These are phyloP conservation scores for Puya raimondii DNA, from an alignment of 176 grass and related monocot species.

Conservation along the genomic window DNA sequence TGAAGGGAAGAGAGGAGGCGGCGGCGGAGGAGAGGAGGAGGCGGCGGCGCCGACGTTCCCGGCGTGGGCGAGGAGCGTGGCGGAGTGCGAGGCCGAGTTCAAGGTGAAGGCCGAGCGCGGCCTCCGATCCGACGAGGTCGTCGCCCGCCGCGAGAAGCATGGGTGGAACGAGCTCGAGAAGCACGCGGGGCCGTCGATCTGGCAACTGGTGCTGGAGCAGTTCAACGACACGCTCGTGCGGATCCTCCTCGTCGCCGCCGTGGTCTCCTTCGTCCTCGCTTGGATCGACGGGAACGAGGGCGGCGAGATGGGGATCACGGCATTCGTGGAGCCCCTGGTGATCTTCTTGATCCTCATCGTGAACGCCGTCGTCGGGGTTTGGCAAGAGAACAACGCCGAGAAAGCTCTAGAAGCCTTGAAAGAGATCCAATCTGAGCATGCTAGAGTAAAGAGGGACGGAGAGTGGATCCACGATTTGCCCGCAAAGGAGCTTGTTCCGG, in stretches of 20 bases:
- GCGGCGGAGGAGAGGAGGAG: background rate
- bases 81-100: slow-evolving; percentile 48
- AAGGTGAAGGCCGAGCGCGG: slow-evolving; percentile 13
- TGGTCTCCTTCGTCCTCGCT: slow-evolving; percentile 81
- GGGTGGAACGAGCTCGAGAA: slow-evolving; percentile 72
- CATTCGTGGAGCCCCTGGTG: slow-evolving; percentile 90
- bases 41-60: slow-evolving; percentile 27
- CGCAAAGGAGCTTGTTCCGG: slow-evolving; percentile 55
- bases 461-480: slow-evolving; percentile 42
- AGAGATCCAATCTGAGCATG: slow-evolving; percentile 85
- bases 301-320: slow-evolving; percentile 28
- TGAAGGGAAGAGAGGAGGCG: slow-evolving; percentile 7
- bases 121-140: slow-evolving; percentile 30
- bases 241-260: slow-evolving; percentile 75
- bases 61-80: slow-evolving; percentile 51
- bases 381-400: slow-evolving; percentile 97
- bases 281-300: slow-evolving; percentile 45
- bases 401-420: slow-evolving; percentile 66
- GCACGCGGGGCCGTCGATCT: slow-evolving; percentile 62
- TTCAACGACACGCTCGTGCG: slow-evolving; percentile 88
- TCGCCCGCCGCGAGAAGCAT: slow-evolving; percentile 18
- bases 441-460: slow-evolving; percentile 45
- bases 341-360: slow-evolving; percentile 92
- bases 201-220: slow-evolving; percentile 51
- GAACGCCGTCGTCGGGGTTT: slow-evolving; percentile 81